Evolutionary conservation across 495 filamentous ascomycete genomes (phyloP), one percentile per base, ranked within the genome.

Genomic region (Hyaloscypha finlandica): DNA sequence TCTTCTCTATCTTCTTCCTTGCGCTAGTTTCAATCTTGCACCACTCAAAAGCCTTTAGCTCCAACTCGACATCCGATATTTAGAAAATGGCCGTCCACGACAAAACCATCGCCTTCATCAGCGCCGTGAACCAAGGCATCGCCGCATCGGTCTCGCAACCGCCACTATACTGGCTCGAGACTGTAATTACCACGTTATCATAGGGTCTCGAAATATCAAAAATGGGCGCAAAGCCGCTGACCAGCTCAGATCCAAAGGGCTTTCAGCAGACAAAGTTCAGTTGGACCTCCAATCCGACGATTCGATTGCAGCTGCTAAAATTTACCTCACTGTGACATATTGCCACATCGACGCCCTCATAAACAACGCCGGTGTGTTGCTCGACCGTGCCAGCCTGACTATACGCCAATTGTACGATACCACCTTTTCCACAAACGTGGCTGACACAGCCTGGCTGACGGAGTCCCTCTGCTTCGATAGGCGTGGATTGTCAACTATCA

Each of bases 111-210:
- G 85, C 83, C 68, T 77, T 79, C 59, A 79, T 87, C 69, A 86
- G 84, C 22, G 85, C 84, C 61, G 81, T 83, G 19, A 85, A 85
- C 73, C 79, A 80, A 54, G 84, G 85, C 65, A 73, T 88, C 65
- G 85, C 84, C 54, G 85, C 65, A 73, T 88, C 65, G 85, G 85
- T 54, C 81, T 79, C 68, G 84, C 85, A 60, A 79, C 84, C 61
- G 76, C 84, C 30, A 81, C 81, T 33, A 81, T 84, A 70, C 80
- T 87, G 45, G 74, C 80, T 29, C 64, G 69, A 51, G 68, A 80
- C 22, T 14, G 73, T 1, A 61, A 64, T 67, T 85, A 86, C 76
- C 83, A 76, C 59, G 73, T 87, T 70, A 71, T 86, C 35, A 83
- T 80, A n/a, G 71, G 76, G 16, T 77, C 80, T 4, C 81, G 84